Evolutionary conservation across 306 rosid genomes (phyloP).

Genomic region (Leucaena leucocephala): DNA sequence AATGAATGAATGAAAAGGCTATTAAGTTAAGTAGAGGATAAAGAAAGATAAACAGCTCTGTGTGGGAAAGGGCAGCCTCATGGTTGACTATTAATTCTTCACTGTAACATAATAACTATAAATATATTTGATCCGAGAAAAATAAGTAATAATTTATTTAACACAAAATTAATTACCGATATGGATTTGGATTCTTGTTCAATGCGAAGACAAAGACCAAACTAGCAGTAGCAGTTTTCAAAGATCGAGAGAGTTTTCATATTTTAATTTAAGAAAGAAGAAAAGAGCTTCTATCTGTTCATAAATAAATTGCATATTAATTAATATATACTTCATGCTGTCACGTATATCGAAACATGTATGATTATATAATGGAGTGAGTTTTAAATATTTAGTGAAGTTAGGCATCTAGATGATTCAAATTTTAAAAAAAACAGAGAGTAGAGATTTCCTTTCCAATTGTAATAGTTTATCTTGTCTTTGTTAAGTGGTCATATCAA

Average conservation of each 20-base stretch:
- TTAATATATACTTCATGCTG: not conserved
- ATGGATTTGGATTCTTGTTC: not conserved
- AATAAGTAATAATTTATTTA: no score
- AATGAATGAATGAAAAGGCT: not conserved
- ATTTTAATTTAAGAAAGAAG: not conserved
- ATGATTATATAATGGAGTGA: not conserved
- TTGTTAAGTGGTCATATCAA: not conserved
- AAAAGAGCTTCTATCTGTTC: not conserved
- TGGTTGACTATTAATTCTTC: not conserved
- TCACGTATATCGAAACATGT: not conserved
- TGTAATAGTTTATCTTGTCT: not conserved
- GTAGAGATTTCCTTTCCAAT: not conserved
- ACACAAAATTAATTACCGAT: not conserved
- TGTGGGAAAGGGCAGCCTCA: not conserved
- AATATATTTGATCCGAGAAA: not conserved
- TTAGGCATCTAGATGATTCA: not conserved
- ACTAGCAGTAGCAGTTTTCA: not conserved
- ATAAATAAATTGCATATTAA: not conserved
- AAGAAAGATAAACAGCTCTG: not conserved
- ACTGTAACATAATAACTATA: no score
- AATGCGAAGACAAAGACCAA: not conserved
- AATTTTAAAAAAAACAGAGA: not conserved
- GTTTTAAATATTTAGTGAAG: not conserved
- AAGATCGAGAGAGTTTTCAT: not conserved
- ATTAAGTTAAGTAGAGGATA: not conserved